Evolutionary conservation across 257 asterid genomes (phyloP).

Genomic region (Jacaranda copaia): DNA sequence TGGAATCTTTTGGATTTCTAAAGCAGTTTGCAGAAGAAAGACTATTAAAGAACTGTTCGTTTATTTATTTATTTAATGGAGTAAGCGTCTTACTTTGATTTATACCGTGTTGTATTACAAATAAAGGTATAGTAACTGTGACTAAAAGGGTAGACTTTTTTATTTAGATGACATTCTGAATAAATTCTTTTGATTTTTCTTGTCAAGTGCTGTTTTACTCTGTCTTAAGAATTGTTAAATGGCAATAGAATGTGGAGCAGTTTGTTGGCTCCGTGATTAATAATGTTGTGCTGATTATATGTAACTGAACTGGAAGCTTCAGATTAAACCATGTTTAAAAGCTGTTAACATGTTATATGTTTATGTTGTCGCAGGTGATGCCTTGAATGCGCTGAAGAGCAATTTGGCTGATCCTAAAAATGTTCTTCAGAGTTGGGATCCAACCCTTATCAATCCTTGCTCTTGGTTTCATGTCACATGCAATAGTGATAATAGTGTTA

Average conservation of each 20-base stretch:
- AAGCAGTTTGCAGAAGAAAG: background rate
- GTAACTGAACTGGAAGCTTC: background rate
- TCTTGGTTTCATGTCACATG: conserved; percentile 98
- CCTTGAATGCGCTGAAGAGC: conserved; percentile 78
- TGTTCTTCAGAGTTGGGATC: conserved; percentile 98
- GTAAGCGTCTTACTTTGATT: background rate
- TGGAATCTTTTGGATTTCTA: conserved; percentile 11
- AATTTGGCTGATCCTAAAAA: conserved; percentile 86
- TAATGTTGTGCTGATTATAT: background rate
- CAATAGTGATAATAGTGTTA: conserved; percentile 79
- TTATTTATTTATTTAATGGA: background rate
- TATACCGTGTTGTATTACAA: background rate
- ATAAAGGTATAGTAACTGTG: conserved; percentile 12
- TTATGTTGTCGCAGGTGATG: conserved; percentile 76
- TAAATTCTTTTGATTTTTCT: background rate
- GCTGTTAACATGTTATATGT: background rate
- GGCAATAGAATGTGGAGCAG: background rate
- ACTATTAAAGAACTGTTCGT: background rate
- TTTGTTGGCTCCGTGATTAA: conserved; percentile 7
- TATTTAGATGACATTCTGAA: background rate
- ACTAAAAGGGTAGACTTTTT: background rate
- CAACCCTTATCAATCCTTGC: conserved; percentile 96
- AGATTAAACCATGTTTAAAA: conserved; percentile 18
- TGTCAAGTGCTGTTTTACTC: background rate
- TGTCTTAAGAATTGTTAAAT: background rate